phyloP scores from a whole-genome alignment of 1,284 basidiomycete species.

The Heterobasidion parviporum region DNA sequence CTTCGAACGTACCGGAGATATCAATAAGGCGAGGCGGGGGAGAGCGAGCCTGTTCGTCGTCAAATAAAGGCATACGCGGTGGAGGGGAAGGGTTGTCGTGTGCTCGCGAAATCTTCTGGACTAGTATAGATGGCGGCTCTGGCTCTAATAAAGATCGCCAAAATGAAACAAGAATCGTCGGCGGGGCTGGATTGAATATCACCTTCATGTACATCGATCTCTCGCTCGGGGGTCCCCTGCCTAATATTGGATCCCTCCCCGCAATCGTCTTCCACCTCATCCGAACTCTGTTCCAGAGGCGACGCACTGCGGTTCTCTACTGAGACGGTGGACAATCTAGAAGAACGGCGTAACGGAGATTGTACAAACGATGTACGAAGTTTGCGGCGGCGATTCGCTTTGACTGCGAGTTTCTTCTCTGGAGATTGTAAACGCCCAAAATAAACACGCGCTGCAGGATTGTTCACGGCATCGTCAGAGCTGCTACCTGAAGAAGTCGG shows the following conservation, averaged over 20 bases:
- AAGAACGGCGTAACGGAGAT: conserved; percentile 36
- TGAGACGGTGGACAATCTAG: conserved; percentile 31
- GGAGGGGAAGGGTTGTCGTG: conserved; percentile 72
- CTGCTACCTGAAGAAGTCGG: conserved; percentile 8
- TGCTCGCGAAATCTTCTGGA: conserved; percentile 54
- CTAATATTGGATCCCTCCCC: conserved; percentile 13
- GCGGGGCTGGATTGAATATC: background rate
- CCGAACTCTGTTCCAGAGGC: conserved; percentile 13
- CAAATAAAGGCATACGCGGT: conserved; percentile 24
- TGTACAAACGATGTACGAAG: conserved; percentile 21
- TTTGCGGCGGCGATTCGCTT: conserved; percentile 22
- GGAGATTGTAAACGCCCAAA: conserved; percentile 49
- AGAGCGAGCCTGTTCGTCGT: background rate
- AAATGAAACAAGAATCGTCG: background rate
- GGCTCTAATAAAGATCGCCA: background rate
- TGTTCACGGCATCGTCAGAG: conserved; percentile 18
- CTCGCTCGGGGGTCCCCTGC: background rate
- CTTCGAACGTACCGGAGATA: background rate
- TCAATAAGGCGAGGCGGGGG: background rate
- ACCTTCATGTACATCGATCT: conserved; percentile 23
- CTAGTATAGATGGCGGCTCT: conserved; percentile 64
- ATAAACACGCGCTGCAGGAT: conserved; percentile 35
- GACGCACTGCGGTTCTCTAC: conserved; percentile 10
- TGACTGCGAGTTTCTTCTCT: conserved; percentile 36
- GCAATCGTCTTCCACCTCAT: conserved; percentile 19